phyloP scores from a whole-genome alignment of 1,284 basidiomycete genomes.

The Sutorius eximius region DNA sequence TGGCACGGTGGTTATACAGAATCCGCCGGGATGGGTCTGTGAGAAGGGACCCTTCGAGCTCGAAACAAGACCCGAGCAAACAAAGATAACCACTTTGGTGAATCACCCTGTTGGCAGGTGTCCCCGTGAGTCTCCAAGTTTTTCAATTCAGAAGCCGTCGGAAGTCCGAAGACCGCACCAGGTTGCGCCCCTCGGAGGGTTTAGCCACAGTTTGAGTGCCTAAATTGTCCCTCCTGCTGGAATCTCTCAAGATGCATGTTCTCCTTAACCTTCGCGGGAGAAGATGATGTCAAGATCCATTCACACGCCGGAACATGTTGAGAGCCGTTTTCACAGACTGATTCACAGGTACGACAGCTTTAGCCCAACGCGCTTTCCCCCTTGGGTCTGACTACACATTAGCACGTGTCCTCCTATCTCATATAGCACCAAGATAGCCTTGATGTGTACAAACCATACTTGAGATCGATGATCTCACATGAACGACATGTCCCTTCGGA shows the following conservation, averaged over 20 bases:
- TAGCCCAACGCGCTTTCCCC: constrained; percentile 4
- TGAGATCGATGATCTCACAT: constrained; percentile 15
- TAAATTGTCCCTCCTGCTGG: not conserved
- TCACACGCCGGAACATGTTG: constrained; percentile 17
- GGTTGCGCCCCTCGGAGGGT: not conserved
- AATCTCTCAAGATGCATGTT: constrained; percentile 5
- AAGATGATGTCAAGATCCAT: constrained; percentile 23
- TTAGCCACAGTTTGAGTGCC: not conserved
- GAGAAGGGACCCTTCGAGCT: constrained; percentile 10
- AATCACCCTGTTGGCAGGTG: constrained; percentile 4
- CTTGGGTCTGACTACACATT: not conserved
- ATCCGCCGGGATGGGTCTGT: constrained; percentile 9
- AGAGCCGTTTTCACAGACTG: constrained; percentile 1
- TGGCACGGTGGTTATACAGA: not conserved
- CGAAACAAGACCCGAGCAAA: constrained; percentile 3
- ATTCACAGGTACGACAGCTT: constrained; percentile 10
- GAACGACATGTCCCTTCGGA: not conserved
- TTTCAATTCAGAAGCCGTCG: constrained; percentile 6
- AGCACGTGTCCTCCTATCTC: constrained; percentile 8
- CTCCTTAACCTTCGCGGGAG: constrained; percentile 34
- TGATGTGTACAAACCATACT: not conserved
- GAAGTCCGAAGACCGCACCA: constrained; percentile 7
- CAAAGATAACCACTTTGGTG: constrained; percentile 11
- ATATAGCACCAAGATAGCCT: constrained; percentile 6
- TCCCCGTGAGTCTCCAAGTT: constrained; percentile 11